phyloP scores from a whole-genome alignment of 2,329 filamentous ascomycete species.

The Botrytis tulipae region DNA sequence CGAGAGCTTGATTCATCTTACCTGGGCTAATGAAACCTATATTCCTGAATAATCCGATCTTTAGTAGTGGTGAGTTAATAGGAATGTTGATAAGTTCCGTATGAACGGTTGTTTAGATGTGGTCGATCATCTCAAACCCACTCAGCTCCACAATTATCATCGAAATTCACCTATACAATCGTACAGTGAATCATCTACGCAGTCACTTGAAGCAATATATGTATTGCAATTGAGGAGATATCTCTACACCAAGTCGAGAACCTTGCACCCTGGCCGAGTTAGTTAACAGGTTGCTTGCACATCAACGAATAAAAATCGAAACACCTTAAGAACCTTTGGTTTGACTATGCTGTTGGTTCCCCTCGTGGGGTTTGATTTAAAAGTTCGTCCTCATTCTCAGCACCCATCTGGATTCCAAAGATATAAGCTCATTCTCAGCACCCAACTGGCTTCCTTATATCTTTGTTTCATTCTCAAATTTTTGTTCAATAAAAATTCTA shows the following conservation, averaged over 20 bases:
- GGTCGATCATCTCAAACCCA: not conserved
- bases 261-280: not conserved
- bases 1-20: too few relatives aligned
- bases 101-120: not conserved
- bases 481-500: not conserved
- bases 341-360: not conserved
- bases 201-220: not conserved
- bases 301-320: not conserved
- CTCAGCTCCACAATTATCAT: not conserved
- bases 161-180: not conserved
- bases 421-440: not conserved
- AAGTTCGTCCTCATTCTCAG: not conserved
- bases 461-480: not conserved
- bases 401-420: not conserved
- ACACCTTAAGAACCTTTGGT: not conserved
- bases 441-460: not conserved
- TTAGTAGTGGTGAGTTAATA: accelerated
- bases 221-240: not conserved
- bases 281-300: not conserved
- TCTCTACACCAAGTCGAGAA: not conserved
- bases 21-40: not conserved
- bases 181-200: too few relatives aligned
- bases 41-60: not conserved
- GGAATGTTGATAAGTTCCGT: not conserved
- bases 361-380: not conserved